phyloP scores from a whole-genome alignment of 2,329 filamentous ascomycete genomes.

The Plectosphaerella plurivora region DNA sequence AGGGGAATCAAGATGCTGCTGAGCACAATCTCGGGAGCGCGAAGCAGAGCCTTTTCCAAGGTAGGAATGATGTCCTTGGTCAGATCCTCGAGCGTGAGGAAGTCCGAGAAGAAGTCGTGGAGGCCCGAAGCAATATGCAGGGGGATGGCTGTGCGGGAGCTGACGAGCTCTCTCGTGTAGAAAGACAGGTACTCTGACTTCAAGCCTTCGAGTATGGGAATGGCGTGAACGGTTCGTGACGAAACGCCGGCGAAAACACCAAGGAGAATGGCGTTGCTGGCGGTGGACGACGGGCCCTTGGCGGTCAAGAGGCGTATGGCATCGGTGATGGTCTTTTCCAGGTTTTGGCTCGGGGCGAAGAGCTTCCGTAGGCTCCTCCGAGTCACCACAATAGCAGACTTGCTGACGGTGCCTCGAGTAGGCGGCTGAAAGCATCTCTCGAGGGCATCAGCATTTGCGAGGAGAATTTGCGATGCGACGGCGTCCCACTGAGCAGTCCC shows the following conservation, averaged over 20 bases:
- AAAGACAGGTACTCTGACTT: slow-evolving; percentile 76
- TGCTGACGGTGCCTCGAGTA: slow-evolving; percentile 59
- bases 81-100: slow-evolving; percentile 69
- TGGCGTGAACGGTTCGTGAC: slow-evolving; percentile 62
- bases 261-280: slow-evolving; percentile 72
- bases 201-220: slow-evolving; percentile 55
- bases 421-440: slow-evolving; percentile 71
- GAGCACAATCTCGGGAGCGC: slow-evolving; percentile 85
- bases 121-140: slow-evolving; percentile 69
- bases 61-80: slow-evolving; percentile 71
- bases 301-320: slow-evolving; percentile 63
- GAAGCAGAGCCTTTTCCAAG: slow-evolving; percentile 81
- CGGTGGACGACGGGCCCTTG: slow-evolving; percentile 59
- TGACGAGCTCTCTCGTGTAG: slow-evolving; percentile 79
- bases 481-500: slow-evolving; percentile 58
- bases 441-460: slow-evolving; percentile 66
- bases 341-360: slow-evolving; percentile 54
- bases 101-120: slow-evolving; percentile 76
- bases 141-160: slow-evolving; percentile 69
- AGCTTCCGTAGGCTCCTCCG: slow-evolving; percentile 75
- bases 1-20: slow-evolving; percentile 73
- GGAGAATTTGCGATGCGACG: slow-evolving; percentile 61
- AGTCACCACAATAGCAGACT: slow-evolving; percentile 72
- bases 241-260: slow-evolving; percentile 87
- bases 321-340: slow-evolving; percentile 56